These are phyloP conservation scores for Fagus crenata DNA, from an alignment of 306 rosid genomes.

Conservation along the genomic window DNA sequence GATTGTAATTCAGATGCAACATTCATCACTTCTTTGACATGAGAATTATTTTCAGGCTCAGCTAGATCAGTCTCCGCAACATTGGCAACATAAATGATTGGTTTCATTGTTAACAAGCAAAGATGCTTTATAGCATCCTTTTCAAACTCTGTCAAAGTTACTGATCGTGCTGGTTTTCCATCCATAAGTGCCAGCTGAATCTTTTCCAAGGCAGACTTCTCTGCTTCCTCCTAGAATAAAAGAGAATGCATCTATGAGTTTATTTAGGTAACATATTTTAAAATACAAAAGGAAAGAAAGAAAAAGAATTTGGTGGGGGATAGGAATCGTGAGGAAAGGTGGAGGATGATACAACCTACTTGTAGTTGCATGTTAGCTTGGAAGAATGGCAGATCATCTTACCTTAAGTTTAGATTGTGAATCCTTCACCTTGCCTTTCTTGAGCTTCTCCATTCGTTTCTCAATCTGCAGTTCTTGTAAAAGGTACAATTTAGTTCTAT, in stretches of 20 bases:
- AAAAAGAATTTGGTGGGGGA: neutral
- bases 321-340: neutral
- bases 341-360: slow-evolving; percentile 2
- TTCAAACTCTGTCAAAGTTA: slow-evolving; percentile 72
- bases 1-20: slow-evolving; percentile 77
- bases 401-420: slow-evolving; percentile 87
- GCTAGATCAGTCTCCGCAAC: slow-evolving; percentile 92
- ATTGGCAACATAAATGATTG: slow-evolving; percentile 82
- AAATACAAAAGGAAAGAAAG: neutral
- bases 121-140: slow-evolving; percentile 75
- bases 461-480: slow-evolving; percentile 89
- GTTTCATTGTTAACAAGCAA: slow-evolving; percentile 94
- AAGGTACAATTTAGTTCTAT: slow-evolving; percentile 50
- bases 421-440: slow-evolving; percentile 82
- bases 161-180: slow-evolving; percentile 96
- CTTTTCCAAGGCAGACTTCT: slow-evolving; percentile 78
- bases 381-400: neutral
- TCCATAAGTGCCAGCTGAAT: slow-evolving; percentile 76
- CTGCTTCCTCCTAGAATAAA: slow-evolving; percentile 81
- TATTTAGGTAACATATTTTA: slow-evolving; percentile 9
- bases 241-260: slow-evolving; percentile 6
- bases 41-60: slow-evolving; percentile 61
- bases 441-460: slow-evolving; percentile 87
- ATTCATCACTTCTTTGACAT: slow-evolving; percentile 61
- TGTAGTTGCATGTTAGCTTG: neutral